A percentile compares a stretch with the other conserved stretches of the same genome.
Conservation (phyloP, 23 red algal species). For the Pyropia haitanensis region DNA sequence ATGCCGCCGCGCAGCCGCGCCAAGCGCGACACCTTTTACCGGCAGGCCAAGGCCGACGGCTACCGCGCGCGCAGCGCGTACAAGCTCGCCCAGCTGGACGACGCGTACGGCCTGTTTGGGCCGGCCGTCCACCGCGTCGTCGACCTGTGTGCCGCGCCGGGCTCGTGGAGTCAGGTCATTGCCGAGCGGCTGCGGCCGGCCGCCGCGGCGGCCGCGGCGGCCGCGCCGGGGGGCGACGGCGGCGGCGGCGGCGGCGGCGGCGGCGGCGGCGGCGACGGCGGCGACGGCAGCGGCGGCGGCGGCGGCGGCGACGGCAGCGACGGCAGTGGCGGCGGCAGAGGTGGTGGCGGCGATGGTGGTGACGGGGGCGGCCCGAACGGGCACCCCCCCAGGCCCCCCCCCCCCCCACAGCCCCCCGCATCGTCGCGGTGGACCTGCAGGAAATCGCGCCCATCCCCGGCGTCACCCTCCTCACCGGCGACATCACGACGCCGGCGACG, state of each 20-base stretch:
- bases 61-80: slow-evolving; percentile 79
- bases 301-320: no score
- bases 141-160: slow-evolving; percentile 86
- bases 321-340: no score
- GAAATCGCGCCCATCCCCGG: slow-evolving; percentile 61
- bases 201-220: not conserved
- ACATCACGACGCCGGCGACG: slow-evolving; percentile 59
- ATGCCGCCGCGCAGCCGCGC: slow-evolving; percentile 45
- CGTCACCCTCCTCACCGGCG: slow-evolving; percentile 48
- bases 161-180: slow-evolving; percentile 76
- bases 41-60: slow-evolving; percentile 68
- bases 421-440: slow-evolving; percentile 71
- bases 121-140: slow-evolving; percentile 9
- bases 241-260: not conserved
- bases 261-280: no score
- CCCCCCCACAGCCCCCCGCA: no score
- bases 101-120: slow-evolving; percentile 57
- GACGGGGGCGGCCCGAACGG: no score
- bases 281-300: no score
- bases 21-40: slow-evolving; percentile 84
- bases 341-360: no score
- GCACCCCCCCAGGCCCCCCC: no score
- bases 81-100: slow-evolving; percentile 82
- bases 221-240: not conserved
- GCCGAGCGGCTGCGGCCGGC: slow-evolving; percentile 10